A percentile compares a stretch with the other conserved stretches of the same genome.
phyloP scores from a whole-genome alignment of 1,284 basidiomycete genomes.

The Rhodotorula sp. region DNA sequence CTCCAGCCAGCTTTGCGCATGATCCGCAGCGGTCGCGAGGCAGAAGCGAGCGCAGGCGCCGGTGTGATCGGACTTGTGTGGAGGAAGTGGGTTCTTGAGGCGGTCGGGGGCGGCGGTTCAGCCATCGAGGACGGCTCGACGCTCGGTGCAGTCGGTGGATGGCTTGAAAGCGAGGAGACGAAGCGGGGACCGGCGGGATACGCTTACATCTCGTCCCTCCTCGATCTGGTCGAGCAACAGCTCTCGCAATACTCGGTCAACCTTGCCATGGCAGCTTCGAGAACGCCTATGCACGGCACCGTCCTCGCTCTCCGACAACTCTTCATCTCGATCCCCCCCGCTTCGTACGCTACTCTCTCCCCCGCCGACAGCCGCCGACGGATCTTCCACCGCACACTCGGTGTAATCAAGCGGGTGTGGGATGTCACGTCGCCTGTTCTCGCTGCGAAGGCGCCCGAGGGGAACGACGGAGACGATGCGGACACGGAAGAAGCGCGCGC shows the following conservation, averaged over 20 bases:
- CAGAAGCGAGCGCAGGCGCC: conserved; percentile 38
- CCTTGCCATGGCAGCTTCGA: conserved; percentile 42
- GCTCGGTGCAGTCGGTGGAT: conserved; percentile 30
- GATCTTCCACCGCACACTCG: conserved; percentile 41
- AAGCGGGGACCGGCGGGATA: conserved; percentile 11
- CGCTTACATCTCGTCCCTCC: conserved; percentile 30
- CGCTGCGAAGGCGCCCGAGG: conserved; percentile 47
- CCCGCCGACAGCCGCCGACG: conserved; percentile 28
- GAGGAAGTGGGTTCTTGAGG: conserved; percentile 42
- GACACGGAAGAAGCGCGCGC: conserved; percentile 21
- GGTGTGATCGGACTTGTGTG: conserved; percentile 44
- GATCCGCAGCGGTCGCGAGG: conserved; percentile 38
- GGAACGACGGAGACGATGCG: conserved; percentile 6
- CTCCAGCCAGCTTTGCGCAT: conserved; percentile 36
- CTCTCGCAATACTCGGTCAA: conserved; percentile 41
- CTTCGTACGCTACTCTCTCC: conserved; percentile 17
- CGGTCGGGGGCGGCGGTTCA: background rate
- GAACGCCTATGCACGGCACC: conserved; percentile 47
- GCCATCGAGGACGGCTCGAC: conserved; percentile 24
- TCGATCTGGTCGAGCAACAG: conserved; percentile 33
- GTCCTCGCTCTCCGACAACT: conserved; percentile 47
- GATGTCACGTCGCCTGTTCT: conserved; percentile 45
- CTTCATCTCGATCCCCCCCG: conserved; percentile 35
- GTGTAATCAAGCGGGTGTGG: conserved; percentile 46
- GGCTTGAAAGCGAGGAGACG: conserved; percentile 13